Evolutionary conservation across 805 yeast species (phyloP).

Genomic region (Candida maesae): DNA sequence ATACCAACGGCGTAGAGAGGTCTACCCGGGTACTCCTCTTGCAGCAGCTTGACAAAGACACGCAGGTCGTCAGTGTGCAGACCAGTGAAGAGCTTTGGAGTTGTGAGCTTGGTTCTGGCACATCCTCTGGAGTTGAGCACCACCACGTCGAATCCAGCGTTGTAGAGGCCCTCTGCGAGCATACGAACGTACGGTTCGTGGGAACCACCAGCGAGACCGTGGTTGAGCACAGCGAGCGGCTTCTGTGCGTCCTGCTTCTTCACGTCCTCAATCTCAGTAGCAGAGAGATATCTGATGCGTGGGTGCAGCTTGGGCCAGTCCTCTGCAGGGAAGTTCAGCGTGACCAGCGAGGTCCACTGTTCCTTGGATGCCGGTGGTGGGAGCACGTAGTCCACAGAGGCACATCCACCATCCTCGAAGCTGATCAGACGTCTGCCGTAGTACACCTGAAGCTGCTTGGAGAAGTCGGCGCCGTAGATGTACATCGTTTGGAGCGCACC

Average conservation of each 20-base stretch:
- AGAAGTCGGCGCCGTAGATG: constrained; percentile 51
- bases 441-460: constrained; percentile 51
- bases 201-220: constrained; percentile 79
- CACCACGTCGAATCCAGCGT: constrained; percentile 51
- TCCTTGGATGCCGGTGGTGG: constrained; percentile 30
- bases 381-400: constrained; percentile 72
- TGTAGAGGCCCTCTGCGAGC: constrained; percentile 41
- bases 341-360: constrained; percentile 30
- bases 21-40: constrained; percentile 53
- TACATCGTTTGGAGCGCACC: constrained; percentile 79
- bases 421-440: constrained; percentile 69
- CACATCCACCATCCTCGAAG: constrained; percentile 64
- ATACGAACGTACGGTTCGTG: constrained; percentile 70
- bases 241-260: constrained; percentile 31
- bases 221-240: constrained; percentile 61
- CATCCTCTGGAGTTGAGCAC: constrained; percentile 72
- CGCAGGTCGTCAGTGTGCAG: constrained; percentile 68
- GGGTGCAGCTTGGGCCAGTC: constrained; percentile 62
- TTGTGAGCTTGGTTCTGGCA: constrained; percentile 66
- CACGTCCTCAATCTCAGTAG: constrained; percentile 36
- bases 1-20: constrained; percentile 64
- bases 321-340: constrained; percentile 41
- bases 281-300: constrained; percentile 57
- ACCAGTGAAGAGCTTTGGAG: constrained; percentile 65
- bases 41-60: constrained; percentile 49